phyloP scores from a whole-genome alignment of 1,139 yeast genomes.

The Pichia sp. region DNA sequence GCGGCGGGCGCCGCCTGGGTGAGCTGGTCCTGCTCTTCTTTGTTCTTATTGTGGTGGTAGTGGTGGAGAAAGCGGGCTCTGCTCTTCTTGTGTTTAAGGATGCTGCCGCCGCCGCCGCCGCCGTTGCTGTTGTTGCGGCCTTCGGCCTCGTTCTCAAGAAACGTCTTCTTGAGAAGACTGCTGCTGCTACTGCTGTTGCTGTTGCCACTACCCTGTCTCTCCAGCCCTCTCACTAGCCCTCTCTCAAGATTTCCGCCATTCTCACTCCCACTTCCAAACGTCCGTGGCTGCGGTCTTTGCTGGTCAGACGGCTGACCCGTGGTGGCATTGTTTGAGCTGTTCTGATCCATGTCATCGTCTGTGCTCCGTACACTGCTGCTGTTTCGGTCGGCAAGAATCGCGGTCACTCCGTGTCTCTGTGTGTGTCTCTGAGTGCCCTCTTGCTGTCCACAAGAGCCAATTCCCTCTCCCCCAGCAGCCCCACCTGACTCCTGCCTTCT shows the following conservation, averaged over 20 bases:
- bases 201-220: not conserved
- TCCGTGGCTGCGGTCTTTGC: not conserved
- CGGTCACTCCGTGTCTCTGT: too few relatives aligned
- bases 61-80: too few relatives aligned
- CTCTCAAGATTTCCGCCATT: not conserved
- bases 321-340: not conserved
- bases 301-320: not conserved
- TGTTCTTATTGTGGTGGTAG: not conserved
- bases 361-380: not conserved
- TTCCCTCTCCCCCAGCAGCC: too few relatives aligned
- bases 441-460: too few relatives aligned
- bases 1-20: not conserved
- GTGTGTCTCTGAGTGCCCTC: too few relatives aligned
- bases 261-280: not conserved
- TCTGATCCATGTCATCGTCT: slow-evolving; percentile 2
- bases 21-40: not conserved
- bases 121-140: not conserved
- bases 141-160: not conserved
- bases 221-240: not conserved
- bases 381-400: too few relatives aligned
- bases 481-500: too few relatives aligned
- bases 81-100: too few relatives aligned
- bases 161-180: not conserved
- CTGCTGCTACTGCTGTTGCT: not conserved
- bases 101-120: not conserved